These are phyloP conservation scores for Coniosporium tulheliwenetii DNA, from an alignment of 2,329 filamentous ascomycete species.

Conservation along the genomic window DNA sequence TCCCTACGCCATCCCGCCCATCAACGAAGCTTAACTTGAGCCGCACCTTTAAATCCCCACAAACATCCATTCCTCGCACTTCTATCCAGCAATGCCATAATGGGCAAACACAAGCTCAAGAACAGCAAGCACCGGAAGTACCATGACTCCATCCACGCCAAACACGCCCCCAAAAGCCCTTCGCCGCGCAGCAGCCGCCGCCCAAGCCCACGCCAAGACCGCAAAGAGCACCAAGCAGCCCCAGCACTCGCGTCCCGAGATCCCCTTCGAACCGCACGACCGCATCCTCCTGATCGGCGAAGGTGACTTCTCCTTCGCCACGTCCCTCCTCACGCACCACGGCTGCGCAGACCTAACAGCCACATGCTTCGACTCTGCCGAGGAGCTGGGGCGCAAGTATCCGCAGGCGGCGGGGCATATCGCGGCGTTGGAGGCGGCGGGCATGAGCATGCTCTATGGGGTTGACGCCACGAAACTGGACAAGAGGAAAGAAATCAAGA, in stretches of 20 bases:
- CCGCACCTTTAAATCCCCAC: no score
- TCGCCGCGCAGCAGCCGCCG: no score
- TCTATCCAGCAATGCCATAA: no score
- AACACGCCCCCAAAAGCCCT: no score
- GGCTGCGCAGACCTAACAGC: conserved; percentile 51
- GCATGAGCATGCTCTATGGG: conserved; percentile 37
- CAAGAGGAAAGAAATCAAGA: conserved; percentile 23
- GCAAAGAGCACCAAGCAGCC: no score
- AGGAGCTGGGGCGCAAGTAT: conserved; percentile 54
- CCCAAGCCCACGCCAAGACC: no score
- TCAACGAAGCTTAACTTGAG: no score
- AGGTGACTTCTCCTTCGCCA: conserved; percentile 64
- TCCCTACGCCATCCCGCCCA: no score
- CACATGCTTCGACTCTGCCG: conserved; percentile 48
- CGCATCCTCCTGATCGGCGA: conserved; percentile 65
- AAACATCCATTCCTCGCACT: no score
- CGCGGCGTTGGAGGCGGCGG: conserved; percentile 32
- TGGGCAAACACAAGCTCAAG: no score
- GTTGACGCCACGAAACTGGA: conserved; percentile 54
- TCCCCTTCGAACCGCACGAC: conserved; percentile 53
- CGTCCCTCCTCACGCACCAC: conserved; percentile 49
- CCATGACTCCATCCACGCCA: no score
- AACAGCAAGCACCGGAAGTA: no score
- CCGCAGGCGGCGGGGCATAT: conserved; percentile 51
- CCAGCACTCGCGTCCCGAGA: conserved; percentile 10